These are phyloP conservation scores for Manihot esculenta DNA, from an alignment of 441 rosid species.

Conservation along the genomic window DNA sequence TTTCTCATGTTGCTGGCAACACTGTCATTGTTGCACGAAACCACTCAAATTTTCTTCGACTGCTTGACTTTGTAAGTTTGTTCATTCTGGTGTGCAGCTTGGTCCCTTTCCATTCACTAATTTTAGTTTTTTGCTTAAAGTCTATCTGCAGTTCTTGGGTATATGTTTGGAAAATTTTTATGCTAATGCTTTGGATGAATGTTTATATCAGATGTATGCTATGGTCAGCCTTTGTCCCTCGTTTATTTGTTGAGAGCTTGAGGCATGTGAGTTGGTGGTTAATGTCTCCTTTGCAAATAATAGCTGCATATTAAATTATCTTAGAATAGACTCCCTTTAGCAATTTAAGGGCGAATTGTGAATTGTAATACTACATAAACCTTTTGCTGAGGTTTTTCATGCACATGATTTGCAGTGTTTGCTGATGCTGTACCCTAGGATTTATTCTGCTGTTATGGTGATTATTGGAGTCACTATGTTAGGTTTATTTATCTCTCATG, in stretches of 20 bases:
- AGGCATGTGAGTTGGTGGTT: background rate
- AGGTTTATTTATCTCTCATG: background rate
- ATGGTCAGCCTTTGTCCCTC: background rate
- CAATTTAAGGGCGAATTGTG: background rate
- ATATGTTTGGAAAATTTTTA: background rate
- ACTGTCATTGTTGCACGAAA: conserved; percentile 45
- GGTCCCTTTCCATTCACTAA: background rate
- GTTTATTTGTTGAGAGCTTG: too few relatives aligned
- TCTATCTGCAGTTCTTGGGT: background rate
- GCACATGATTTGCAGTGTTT: background rate
- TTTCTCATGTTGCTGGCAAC: conserved; percentile 52
- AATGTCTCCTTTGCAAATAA: background rate
- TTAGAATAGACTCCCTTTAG: background rate
- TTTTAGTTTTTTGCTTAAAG: background rate
- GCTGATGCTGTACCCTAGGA: background rate
- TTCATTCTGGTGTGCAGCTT: conserved; percentile 14
- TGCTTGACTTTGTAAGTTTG: conserved; percentile 76
- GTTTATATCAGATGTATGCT: background rate
- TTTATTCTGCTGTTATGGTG: background rate
- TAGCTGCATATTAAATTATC: background rate
- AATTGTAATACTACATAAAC: background rate
- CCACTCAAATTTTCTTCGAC: conserved; percentile 43
- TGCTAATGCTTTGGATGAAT: background rate
- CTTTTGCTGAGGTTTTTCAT: background rate
- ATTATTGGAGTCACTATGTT: background rate